Evolutionary conservation across 1,139 yeast genomes (phyloP).

Genomic region (Yamadazyma trypodendri): DNA sequence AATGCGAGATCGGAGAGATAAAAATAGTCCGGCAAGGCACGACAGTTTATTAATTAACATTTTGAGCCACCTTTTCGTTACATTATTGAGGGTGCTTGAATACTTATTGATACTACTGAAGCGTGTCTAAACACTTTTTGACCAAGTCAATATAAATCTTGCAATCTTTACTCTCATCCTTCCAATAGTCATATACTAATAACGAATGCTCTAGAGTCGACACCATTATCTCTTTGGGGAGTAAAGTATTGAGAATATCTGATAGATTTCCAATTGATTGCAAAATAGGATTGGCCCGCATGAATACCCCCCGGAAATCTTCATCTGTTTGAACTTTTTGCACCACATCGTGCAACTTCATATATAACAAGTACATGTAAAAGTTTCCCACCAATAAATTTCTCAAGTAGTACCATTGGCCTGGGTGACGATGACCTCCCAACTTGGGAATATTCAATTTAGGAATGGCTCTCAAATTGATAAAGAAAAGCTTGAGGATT

Average conservation of each 20-base stretch:
- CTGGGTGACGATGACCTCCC: slow-evolving; percentile 42
- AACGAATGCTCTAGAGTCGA: slow-evolving; percentile 32
- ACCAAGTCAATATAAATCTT: slow-evolving; percentile 26
- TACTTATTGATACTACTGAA: not conserved
- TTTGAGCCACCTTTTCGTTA: not conserved
- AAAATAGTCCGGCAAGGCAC: slow-evolving; percentile 7
- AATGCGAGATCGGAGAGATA: slow-evolving; percentile 26
- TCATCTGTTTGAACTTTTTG: slow-evolving; percentile 7
- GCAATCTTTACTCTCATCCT: slow-evolving; percentile 38
- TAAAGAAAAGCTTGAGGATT: slow-evolving; percentile 25
- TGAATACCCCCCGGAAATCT: slow-evolving; percentile 8
- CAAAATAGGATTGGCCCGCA: slow-evolving; percentile 9
- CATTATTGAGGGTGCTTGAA: too few species aligned
- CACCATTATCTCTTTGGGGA: slow-evolving; percentile 25
- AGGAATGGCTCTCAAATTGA: slow-evolving; percentile 29
- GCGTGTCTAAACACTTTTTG: slow-evolving; percentile 21
- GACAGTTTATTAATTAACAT: not conserved
- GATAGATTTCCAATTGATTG: slow-evolving; percentile 13
- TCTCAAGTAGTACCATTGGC: slow-evolving; percentile 42
- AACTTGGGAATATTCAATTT: slow-evolving; percentile 37
- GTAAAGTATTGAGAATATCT: slow-evolving; percentile 15
- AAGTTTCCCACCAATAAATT: slow-evolving; percentile 41
- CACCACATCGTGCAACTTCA: slow-evolving; percentile 27
- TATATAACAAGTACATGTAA: slow-evolving; percentile 38
- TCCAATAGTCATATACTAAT: slow-evolving; percentile 38